A percentile compares a stretch with the other conserved stretches of the same genome.
Evolutionary conservation across 768 basidiomycete genomes (phyloP).

Genomic region (Inosperma sp.): DNA sequence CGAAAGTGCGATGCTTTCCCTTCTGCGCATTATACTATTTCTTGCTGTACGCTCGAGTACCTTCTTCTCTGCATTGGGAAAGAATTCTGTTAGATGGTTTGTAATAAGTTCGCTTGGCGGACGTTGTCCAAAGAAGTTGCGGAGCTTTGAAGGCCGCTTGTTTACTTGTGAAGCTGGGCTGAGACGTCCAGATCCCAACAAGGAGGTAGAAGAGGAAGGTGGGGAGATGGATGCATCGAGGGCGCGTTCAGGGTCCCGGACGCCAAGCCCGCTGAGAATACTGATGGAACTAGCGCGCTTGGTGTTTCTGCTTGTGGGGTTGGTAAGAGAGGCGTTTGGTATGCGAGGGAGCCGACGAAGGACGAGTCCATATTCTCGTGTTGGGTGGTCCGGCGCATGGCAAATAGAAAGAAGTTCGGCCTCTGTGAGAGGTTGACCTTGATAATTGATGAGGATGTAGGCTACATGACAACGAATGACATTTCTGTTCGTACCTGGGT

Average conservation of each 20-base stretch:
- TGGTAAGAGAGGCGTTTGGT: constrained; percentile 32
- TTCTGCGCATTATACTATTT: constrained; percentile 75
- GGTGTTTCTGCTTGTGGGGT: constrained; percentile 40
- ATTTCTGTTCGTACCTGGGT: constrained; percentile 42
- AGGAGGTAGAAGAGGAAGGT: constrained; percentile 17
- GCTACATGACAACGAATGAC: background rate
- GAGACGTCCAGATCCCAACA: constrained; percentile 12
- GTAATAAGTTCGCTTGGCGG: constrained; percentile 97
- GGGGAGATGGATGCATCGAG: constrained; percentile 58
- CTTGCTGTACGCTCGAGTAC: constrained; percentile 83
- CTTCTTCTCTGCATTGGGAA: constrained; percentile 91
- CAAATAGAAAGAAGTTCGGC: constrained; percentile 79
- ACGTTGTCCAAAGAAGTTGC: constrained; percentile 97
- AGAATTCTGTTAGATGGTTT: constrained; percentile 89
- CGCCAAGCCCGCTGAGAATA: constrained; percentile 90
- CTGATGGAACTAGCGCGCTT: constrained; percentile 95
- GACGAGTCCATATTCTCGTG: constrained; percentile 73
- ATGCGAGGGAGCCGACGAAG: constrained; percentile 53
- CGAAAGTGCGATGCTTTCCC: constrained; percentile 47
- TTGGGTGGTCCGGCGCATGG: constrained; percentile 73
- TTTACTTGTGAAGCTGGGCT: constrained; percentile 20
- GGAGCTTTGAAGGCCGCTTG: constrained; percentile 63
- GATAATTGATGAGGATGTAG: constrained; percentile 7
- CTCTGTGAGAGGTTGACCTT: constrained; percentile 76
- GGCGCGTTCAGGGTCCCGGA: constrained; percentile 68